A percentile compares a stretch with the other conserved stretches of the same genome.
Evolutionary conservation across 371 early-diverging fungal species (phyloP).

Genomic region (Parasitella parasitica): DNA sequence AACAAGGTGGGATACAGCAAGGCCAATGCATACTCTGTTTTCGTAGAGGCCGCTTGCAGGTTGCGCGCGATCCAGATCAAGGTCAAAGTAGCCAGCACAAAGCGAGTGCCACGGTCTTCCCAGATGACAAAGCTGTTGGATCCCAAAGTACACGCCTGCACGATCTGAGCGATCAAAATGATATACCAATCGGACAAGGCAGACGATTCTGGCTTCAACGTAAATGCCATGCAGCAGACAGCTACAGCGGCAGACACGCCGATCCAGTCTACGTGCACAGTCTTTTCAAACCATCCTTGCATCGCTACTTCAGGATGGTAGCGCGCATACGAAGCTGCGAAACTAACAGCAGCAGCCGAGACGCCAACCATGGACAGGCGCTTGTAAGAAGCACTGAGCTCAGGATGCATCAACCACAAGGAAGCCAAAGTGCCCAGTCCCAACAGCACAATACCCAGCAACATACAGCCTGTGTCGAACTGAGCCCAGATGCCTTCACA

Average conservation of each 20-base stretch:
- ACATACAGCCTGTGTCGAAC: constrained; percentile 77
- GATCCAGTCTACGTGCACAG: constrained; percentile 32
- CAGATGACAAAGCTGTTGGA: constrained; percentile 89
- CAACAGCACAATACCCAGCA: constrained; percentile 56
- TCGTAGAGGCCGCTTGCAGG: background rate
- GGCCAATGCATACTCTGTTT: background rate
- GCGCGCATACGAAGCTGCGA: background rate
- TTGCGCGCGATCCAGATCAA: constrained; percentile 22
- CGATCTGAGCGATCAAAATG: constrained; percentile 26
- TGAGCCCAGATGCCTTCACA: constrained; percentile 90
- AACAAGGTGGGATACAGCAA: constrained; percentile 31
- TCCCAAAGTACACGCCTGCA: constrained; percentile 66
- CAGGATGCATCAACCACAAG: constrained; percentile 1
- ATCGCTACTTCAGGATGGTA: background rate
- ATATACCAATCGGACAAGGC: constrained; percentile 2
- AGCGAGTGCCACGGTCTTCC: constrained; percentile 76
- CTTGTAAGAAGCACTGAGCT: background rate
- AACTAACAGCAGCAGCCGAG: background rate
- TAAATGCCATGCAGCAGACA: background rate
- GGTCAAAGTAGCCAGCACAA: constrained; percentile 39
- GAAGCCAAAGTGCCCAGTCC: constrained; percentile 15
- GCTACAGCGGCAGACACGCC: constrained; percentile 15
- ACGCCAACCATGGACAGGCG: background rate
- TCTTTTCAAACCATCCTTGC: constrained; percentile 41
- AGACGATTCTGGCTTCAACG: background rate